Base-by-base conservation (phyloP, 2,329 filamentous ascomycete genomes). In the Colletotrichum eremochloae region DNA sequence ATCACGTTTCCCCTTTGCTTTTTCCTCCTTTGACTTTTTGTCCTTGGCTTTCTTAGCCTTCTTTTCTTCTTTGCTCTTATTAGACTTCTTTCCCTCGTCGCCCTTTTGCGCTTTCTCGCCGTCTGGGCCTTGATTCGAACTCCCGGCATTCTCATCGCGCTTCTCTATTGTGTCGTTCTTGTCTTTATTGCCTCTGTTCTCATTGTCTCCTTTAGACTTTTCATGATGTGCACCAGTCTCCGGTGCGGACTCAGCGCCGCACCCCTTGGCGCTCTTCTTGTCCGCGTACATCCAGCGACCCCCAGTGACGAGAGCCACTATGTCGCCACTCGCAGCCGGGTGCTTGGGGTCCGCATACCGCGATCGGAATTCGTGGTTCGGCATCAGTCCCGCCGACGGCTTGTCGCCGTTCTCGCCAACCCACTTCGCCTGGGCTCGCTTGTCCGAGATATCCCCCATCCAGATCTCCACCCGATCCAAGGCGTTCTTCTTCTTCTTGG, bases 311-410 rank as follows among this genome's bases (percentile, higher is more conserved):
- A 79, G 67, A 2, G 77, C 76, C 6, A 79, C 69, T 2, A 74
- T 24, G 24, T 77, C 75, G 12, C 78, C 77, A 33, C 76, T 79
- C 33, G 74, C 72, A 2, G 75, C 78, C 8, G 76, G 75, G 52
- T 78, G 77, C 18, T 70, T 77, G 1, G 78, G 77, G 33, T 79
- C 77, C 7, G 77, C 75, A 44, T 78, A 79, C 8, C 76, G 63
- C 6, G 77, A 79, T 11, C 57, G 67, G 31, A 80, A 80, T n/a
- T 72, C 65, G 3, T 74, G 75, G 55, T 74, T 75, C 1, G 76
- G 77, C 3, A 72, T 56, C n/a, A 74, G 15, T n/a, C 72, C 75
- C n/a, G 76, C 76, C 20, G 73, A 55, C 12, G 65, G 65, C 53
- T 66, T 66, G 7, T 72, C 66, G 0, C 68, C 74, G 38, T 75